Conservation (phyloP, 192 early-diverging fungal genomes). For the Backusella tuberculispora region DNA sequence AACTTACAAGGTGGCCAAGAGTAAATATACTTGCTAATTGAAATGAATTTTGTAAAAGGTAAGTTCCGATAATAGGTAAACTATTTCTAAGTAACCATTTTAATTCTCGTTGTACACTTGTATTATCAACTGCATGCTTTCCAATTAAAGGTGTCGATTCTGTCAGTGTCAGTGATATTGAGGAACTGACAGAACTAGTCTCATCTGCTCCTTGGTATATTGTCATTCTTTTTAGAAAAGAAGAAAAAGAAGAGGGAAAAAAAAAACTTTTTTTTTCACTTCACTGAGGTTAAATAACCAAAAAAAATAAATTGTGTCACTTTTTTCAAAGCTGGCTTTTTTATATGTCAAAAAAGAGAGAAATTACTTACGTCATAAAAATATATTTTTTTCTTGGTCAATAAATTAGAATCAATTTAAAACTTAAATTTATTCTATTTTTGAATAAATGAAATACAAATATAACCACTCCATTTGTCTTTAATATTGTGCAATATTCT, state of each 20-base stretch:
- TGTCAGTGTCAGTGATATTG: conserved; percentile 14
- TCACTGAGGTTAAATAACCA: background rate
- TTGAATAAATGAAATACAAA: background rate
- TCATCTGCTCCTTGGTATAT: conserved; percentile 19
- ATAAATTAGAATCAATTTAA: background rate
- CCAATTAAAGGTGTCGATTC: conserved; percentile 12
- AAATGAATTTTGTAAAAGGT: conserved; percentile 39
- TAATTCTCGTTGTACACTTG: conserved; percentile 23
- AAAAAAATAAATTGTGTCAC: background rate
- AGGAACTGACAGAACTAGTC: background rate
- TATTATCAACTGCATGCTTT: conserved; percentile 11
- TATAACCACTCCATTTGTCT: background rate
- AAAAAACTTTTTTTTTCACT: conserved; percentile 6
- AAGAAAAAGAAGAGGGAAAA: background rate
- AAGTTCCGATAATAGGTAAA: conserved; percentile 37
- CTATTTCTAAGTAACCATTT: conserved; percentile 46
- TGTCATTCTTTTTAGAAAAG: background rate
- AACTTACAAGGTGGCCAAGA: conserved; percentile 35
- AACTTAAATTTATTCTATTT: background rate
- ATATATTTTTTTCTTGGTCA: background rate
- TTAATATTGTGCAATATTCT: conserved; percentile 10
- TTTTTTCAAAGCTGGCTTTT: background rate
- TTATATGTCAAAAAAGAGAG: background rate
- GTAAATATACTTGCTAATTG: conserved; percentile 40
- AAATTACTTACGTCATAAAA: background rate